These are phyloP conservation scores for Fusarium sp. DNA, from an alignment of 2,329 filamentous ascomycete genomes.

Conservation along the genomic window DNA sequence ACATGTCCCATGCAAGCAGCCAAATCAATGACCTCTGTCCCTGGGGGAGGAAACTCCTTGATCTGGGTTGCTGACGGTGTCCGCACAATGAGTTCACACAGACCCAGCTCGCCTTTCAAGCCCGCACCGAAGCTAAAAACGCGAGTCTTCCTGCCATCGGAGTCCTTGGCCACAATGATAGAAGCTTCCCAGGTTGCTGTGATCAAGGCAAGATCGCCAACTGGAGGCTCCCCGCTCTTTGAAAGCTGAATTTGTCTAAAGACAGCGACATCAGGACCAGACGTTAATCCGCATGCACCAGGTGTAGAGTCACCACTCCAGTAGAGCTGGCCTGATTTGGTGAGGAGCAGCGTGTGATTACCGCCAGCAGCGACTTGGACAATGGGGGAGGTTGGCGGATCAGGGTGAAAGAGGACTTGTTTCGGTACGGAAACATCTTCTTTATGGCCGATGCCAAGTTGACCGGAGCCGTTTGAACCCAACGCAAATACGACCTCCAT, in stretches of 20 bases:
- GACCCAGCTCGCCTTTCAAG: constrained; percentile 77
- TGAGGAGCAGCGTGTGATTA: constrained; percentile 85
- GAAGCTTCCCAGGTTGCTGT: constrained; percentile 85
- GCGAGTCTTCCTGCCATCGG: constrained; percentile 54
- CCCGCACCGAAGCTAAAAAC: constrained; percentile 75
- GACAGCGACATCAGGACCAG: constrained; percentile 47
- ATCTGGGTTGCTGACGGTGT: constrained; percentile 62
- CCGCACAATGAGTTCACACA: constrained; percentile 64
- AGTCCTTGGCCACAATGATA: constrained; percentile 65
- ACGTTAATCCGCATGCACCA: constrained; percentile 64
- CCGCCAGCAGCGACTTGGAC: constrained; percentile 71
- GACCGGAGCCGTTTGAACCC: constrained; percentile 81
- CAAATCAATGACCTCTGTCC: constrained; percentile 69
- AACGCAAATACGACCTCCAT: constrained; percentile 72
- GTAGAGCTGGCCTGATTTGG: constrained; percentile 67
- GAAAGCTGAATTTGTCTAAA: constrained; percentile 56
- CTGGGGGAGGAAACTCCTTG: constrained; percentile 71
- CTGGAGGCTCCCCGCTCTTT: constrained; percentile 42
- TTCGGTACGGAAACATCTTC: constrained; percentile 77
- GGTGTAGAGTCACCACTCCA: constrained; percentile 70
- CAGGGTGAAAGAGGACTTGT: constrained; percentile 65
- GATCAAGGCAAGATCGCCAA: constrained; percentile 55
- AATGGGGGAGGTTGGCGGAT: constrained; percentile 51
- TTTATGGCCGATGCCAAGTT: constrained; percentile 76
- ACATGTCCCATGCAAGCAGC: constrained; percentile 82